Evolutionary conservation across 139 green algal species (phyloP), one percentile per base, ranked within the genome.

Genomic region (Yamagishiella unicocca): DNA sequence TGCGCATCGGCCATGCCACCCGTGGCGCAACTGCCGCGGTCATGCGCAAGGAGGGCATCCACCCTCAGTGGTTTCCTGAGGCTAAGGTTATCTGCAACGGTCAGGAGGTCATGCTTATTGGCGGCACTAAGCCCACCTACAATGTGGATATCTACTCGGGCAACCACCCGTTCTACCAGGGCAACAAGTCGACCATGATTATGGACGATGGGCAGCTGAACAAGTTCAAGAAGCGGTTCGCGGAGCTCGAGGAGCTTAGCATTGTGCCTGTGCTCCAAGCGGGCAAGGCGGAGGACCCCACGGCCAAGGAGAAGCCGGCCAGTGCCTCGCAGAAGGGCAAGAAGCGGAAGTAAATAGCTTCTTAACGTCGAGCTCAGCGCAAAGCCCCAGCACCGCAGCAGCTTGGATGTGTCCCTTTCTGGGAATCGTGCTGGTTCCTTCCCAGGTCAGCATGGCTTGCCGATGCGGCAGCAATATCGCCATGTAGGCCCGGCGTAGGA

Each of bases 101-200:
- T n/a, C 96, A 98, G 89, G 94, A 99, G 73, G 97, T 99, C 31
- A 94, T 99, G 93, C 93, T 89, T 19, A 91, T 97, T 19, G 95
- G 93, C 64, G 97, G 97, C 83, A 98, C 96, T 25, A 95, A 98
- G 94, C 43, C 85, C 42, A 66, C 91, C 27, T 98, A 99, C 93
- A 95, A 96, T 84, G 97, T 99, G 45, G 97, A 99, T 80, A 95
- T 99, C 77, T 99, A 98, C 96, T 97, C 92, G 10, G 97, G 97
- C 55, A 99, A 99, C 93, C 97, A 99, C 91, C 97, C 97, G 45
- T 99, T 98, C 91, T 99, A 96, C 95, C 93, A 97, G 93, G 96
- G 95, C 74, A 81, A 82, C 75, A 90, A 72, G 58, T 89, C 46
- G n/a, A 90, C 83, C 2, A 89, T 98, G 37, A 76, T 99, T 0